Base-by-base conservation (phyloP, 345 rosid species). In the Viola odorata region DNA sequence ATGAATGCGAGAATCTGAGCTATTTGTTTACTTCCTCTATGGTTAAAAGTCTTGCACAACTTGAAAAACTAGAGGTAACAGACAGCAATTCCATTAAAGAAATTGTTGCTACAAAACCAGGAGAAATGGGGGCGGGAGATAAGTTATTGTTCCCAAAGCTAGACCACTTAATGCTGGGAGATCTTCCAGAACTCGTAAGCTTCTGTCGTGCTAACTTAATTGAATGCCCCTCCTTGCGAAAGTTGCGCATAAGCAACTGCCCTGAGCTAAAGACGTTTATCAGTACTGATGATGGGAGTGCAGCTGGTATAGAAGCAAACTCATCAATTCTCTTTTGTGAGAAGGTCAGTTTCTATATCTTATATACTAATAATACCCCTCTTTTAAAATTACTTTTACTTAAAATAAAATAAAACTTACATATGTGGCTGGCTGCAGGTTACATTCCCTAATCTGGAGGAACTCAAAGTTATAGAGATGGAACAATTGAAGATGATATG, bases 401-500 rank as follows among this genome's bases (percentile, higher is more conserved):
- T 23, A n/a, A 51, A 51, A 51, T 51, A 5, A 8, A 14, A 37
- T 17, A n/a, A 5, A 14, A 8, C 1, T 51, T 11, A 17, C 23
- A 9, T 11, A 14, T 6, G 55, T 17, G 7, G 8, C 0, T 10
- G 10, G 9, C 23, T 14, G 55, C 49, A 62, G 65, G 65, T 62
- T 52, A 17, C 14, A 4, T 51, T 62, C 14, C 57, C 57, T 37
- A 62, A 62, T 50, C 12, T 62, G 41, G 66, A 62, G 41, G 5
- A 0, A 51, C 4, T 62, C 4, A 5, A 1, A 6, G 23, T 62
- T 12, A 1, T 3, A 1, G 37, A 12, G 17, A 40, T 77, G 66
- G 16, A 56, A 41, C 67, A 44, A 36, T 51, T 69, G 67, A 63
- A n/a, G 41, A 55, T 55, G 58, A 44, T 73, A 61, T 70, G 78